Evolutionary conservation across 805 yeast species (phyloP), one percentile per base, ranked within the genome.

Genomic region (Candida suzukii): DNA sequence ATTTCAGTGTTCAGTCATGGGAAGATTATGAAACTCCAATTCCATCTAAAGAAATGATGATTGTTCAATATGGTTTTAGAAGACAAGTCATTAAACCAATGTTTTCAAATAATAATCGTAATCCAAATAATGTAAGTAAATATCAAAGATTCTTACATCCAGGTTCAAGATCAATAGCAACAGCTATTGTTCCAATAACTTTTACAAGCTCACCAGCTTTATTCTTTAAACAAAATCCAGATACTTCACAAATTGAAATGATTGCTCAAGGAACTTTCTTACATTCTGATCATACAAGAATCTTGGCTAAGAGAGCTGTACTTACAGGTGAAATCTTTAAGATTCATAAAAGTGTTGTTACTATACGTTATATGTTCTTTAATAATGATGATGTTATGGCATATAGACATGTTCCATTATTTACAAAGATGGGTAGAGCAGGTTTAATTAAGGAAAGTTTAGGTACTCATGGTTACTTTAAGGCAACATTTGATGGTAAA

Each of bases 381-480:
- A 87, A 82, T 56, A 67, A 86, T 11, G 87, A 84, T 37, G 99
- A 93, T 59, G 84, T 95, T 50, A 76, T 76, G 49, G 85, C 85
- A 78, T 93, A 83, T 74, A 86, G 85, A 65, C 82, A 90, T 4
- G 83, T 93, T 50, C 98, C 98, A 34, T 67, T 93, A 46, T 93
- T 88, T 63, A 90, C 98, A 33, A 88, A 86, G 61, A 74, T 81
- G 53, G 99, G 99, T 39, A 80, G 97, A 62, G 73, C 88, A 18
- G 99, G 99, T 41, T 84, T 84, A 62, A 91, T 95, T 60, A 91
- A 87, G 64, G 97, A 91, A 61, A 78, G 90, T 58, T 72, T 93
- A 68, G 99, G 99, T 66, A 93, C 99, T 2, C 99, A 93, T 60
- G 99, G 99, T 48, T 88, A 91, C 69, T 90, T 83, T 76, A 93